phyloP scores from a whole-genome alignment of 352 stramenopile genomes.

The Phytophthora sojae region DNA sequence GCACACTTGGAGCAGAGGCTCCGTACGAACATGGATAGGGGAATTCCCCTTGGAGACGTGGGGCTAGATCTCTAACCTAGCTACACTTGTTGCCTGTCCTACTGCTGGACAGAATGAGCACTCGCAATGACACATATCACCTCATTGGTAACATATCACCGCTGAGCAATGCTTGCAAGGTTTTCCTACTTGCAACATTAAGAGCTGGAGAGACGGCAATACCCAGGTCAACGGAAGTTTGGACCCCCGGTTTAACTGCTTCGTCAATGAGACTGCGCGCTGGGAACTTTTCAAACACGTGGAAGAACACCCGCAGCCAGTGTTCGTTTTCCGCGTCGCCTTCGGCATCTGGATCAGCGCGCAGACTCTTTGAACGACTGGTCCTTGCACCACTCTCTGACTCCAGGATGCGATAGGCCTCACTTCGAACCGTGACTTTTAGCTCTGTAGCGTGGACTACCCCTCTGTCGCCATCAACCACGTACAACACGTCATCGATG shows the following conservation, averaged over 20 bases:
- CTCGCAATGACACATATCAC: no score
- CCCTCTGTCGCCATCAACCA: constrained; percentile 24
- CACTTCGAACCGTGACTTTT: constrained; percentile 50
- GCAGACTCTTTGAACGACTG: not conserved
- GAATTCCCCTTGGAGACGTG: no score
- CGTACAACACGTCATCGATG: constrained; percentile 37
- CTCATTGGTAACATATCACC: no score
- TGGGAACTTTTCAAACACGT: constrained; percentile 71
- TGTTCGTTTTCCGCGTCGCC: constrained; percentile 1
- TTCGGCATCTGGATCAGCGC: not conserved
- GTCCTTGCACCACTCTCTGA: constrained; percentile 14
- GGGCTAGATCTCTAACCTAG: no score
- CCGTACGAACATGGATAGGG: no score
- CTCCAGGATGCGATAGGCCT: constrained; percentile 60
- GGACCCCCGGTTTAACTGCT: constrained; percentile 11
- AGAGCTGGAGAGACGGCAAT: not conserved
- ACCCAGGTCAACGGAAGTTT: not conserved
- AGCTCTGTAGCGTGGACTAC: constrained; percentile 26
- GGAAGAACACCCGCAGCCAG: constrained; percentile 46
- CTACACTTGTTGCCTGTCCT: no score
- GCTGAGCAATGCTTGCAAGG: no score
- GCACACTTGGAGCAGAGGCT: no score
- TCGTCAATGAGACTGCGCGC: constrained; percentile 38
- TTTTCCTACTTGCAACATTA: no score
- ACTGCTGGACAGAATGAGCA: no score